Evolutionary conservation across 2,329 filamentous ascomycete species (phyloP).

Genomic region (Fusarium foetens): DNA sequence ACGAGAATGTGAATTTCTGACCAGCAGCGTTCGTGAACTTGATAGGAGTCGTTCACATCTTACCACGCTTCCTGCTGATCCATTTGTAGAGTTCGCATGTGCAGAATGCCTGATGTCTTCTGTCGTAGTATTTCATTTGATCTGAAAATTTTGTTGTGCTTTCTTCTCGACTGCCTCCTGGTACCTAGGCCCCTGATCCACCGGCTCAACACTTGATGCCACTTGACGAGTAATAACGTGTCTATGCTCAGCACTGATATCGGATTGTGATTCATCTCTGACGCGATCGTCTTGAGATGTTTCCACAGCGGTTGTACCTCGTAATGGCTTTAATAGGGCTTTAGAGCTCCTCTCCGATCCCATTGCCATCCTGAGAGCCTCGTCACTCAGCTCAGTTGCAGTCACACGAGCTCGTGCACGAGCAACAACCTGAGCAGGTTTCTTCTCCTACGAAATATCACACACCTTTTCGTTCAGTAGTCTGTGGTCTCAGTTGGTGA

Average conservation of each 20-base stretch:
- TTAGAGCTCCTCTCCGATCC: background rate
- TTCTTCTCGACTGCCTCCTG: background rate
- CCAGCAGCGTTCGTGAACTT: slow-evolving; percentile 88
- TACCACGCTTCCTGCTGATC: background rate
- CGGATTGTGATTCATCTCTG: background rate
- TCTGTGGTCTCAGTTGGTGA: background rate
- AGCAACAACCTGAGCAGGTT: fast-evolving
- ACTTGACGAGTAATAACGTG: background rate
- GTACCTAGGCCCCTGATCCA: background rate
- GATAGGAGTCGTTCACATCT: background rate
- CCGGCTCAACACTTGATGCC: background rate
- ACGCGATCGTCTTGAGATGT: too few species aligned
- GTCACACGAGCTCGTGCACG: background rate
- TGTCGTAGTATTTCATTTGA: too few species aligned
- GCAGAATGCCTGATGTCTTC: too few species aligned
- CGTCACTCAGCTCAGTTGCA: too few species aligned
- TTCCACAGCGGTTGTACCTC: fast-evolving
- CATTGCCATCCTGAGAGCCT: background rate
- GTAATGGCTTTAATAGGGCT: background rate
- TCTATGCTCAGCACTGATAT: background rate
- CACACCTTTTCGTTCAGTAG: background rate
- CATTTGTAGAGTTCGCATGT: too few species aligned
- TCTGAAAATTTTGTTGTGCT: too few species aligned
- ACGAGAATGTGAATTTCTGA: slow-evolving; percentile 91
- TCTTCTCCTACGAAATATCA: fast-evolving